Evolutionary conservation across 1,284 basidiomycete genomes (phyloP), one percentile per base, ranked within the genome.

Genomic region (Cutaneotrichosporon dermatis): DNA sequence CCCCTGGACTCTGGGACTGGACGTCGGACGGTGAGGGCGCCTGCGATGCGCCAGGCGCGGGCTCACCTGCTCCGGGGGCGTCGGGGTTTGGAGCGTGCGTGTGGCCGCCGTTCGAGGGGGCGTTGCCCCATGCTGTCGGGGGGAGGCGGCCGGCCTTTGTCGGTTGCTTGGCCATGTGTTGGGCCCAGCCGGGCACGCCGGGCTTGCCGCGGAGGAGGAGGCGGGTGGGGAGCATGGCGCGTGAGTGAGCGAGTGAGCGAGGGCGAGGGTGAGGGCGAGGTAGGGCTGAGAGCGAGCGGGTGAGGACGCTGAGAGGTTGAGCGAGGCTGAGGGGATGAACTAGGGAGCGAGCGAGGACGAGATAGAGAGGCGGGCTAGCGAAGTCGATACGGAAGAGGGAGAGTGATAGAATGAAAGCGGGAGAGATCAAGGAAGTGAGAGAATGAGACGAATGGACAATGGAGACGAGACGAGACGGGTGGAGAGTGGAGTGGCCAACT

Each of bases 111-210:
- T 25, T 25, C 25, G 25, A 25, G 25, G 25, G 46, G 25, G 46
- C 46, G 46, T 49, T 49, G 46, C 33, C 46, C 46, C 46, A 49
- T 6, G 34, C 13, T 6, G 33, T 13, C 4, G 46, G 46, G 6
- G 46, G 46, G 12, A 49, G 34, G 13, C 46, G 46, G 11, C 46
- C 46, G 7, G 46, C 34, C 46, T 49, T 49, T 25, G 34, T 36
- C 33, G 46, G 46, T 12, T 49, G 46, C 33, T 49, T 49, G 46
- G 46, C 46, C 46, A 49, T 49, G 46, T 49, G 46, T 12, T 49
- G 46, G 10, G 46, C 46, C 46, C 46, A 49, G 46, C 15, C n/a
- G 11, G 46, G 46, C 33, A 49, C 46, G 46, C 46, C 46, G 39
- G 39, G 39, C 39, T 8, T 25, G 13, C 33, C 34, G 34, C 46